Base-by-base conservation (phyloP, 768 basidiomycete genomes). In the Lactarius akahatsu region DNA sequence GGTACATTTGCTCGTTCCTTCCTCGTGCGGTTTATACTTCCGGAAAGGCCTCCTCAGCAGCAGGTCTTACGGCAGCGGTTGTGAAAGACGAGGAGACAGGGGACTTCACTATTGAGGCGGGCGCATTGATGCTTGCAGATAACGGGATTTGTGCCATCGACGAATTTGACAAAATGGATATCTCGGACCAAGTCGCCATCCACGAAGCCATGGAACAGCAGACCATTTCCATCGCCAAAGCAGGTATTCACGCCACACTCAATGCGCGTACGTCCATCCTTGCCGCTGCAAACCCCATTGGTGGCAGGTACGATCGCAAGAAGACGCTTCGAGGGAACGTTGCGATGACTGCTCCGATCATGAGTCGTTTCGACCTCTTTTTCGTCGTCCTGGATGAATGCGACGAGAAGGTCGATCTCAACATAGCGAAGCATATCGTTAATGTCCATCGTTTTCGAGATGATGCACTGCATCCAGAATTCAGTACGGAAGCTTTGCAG, bases 131-230 rank as follows among this genome's bases (percentile, higher is more conserved):
- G 97, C 85, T 99, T 4, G 97, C 97, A 7, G 97, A 99, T 79
- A 98, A 98, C 72, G 97, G 97, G 9, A 98, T 98, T 75, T 99
- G 97, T 74, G 96, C 96, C n/a, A 99, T 99, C 73, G 97, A 99
- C 79, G 97, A 98, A 77, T 99, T 99, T 73, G 97, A 99, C 85
- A 99, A 99, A 78, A 99, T 99, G 97, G 96, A 98, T 76, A 88
- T 98, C 61, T 89, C 92, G 0, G 97, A 98, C 76, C 97, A 98
- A 76, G 94, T 98, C 52, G 97, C 97, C 41, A 98, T 99, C 72
- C 97, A 99, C 82, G 96, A 98, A 82, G 96, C 96, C 9, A 98
- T 98, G 96, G 96, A 98, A 87, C 96, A 98, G 79, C 96, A 98
- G 79, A 98, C 96, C 1, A 98, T 98, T 72, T 97, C 95, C 34